phyloP scores from a whole-genome alignment of 1,284 basidiomycete species.

The Spongispora temasekensis region DNA sequence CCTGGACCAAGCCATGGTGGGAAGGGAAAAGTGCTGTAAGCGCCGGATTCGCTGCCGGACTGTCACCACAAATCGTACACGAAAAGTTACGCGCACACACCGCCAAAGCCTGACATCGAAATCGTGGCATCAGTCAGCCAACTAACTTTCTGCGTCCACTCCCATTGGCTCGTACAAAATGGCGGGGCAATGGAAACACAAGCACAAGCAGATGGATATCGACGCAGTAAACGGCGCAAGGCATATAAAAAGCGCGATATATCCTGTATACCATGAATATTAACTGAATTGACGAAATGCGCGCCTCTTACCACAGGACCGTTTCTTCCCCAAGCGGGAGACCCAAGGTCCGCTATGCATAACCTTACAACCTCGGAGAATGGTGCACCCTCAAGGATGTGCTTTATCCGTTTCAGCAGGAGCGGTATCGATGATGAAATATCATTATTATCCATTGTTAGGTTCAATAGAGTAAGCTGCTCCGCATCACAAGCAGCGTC shows the following conservation, averaged over 20 bases:
- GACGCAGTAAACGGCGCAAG: slow-evolving; percentile 63
- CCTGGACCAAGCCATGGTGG: slow-evolving; percentile 81
- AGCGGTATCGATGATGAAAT: slow-evolving; percentile 8
- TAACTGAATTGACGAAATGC: slow-evolving; percentile 4
- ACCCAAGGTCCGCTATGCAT: slow-evolving; percentile 72
- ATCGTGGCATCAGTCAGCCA: slow-evolving; percentile 80
- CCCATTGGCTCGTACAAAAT: slow-evolving; percentile 57
- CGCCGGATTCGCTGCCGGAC: slow-evolving; percentile 59
- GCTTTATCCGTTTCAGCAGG: slow-evolving; percentile 19
- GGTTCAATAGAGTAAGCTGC: slow-evolving; percentile 40
- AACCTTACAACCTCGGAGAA: slow-evolving; percentile 52
- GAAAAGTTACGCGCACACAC: slow-evolving; percentile 48
- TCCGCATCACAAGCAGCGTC: slow-evolving; percentile 42
- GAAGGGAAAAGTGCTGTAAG: slow-evolving; percentile 71
- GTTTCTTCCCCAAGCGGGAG: slow-evolving; percentile 70
- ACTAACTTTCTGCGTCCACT: slow-evolving; percentile 76
- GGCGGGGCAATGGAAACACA: slow-evolving; percentile 68
- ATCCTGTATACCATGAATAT: slow-evolving; percentile 46
- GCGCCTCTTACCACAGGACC: slow-evolving; percentile 46
- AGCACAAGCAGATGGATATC: slow-evolving; percentile 59
- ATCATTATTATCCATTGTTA: slow-evolving; percentile 5
- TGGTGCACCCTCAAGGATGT: slow-evolving; percentile 20
- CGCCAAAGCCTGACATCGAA: slow-evolving; percentile 77
- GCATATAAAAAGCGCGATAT: slow-evolving; percentile 70
- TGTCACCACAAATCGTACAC: slow-evolving; percentile 11